These are phyloP conservation scores for Castanea mollissima DNA, from an alignment of 306 rosid genomes.

Conservation along the genomic window DNA sequence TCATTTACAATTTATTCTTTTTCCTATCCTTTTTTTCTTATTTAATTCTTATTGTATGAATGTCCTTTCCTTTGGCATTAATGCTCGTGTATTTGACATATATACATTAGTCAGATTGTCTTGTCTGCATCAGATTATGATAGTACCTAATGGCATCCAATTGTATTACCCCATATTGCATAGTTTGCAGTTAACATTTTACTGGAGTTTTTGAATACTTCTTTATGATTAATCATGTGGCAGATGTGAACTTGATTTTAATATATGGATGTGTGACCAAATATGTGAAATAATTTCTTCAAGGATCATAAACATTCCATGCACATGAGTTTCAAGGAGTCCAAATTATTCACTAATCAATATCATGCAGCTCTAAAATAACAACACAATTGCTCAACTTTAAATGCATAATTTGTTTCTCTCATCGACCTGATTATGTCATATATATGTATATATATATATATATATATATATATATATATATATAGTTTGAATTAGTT, in stretches of 20 bases:
- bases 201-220: background rate
- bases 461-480: background rate
- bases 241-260: background rate
- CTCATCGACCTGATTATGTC: too few relatives aligned
- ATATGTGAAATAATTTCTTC: background rate
- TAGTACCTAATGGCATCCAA: background rate
- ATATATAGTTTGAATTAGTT: background rate
- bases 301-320: background rate
- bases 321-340: background rate
- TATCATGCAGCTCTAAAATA: background rate
- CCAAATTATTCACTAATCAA: background rate
- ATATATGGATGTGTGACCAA: background rate
- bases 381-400: background rate
- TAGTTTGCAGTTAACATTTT: background rate
- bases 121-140: constrained; percentile 11
- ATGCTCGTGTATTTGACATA: background rate
- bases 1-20: background rate
- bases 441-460: background rate
- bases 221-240: background rate
- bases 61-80: background rate
- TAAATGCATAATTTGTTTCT: background rate
- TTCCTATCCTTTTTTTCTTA: background rate
- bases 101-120: background rate
- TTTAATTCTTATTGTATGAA: background rate
- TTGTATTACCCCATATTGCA: background rate